phyloP scores from a whole-genome alignment of 2,329 filamentous ascomycete species.

The Didymella exigua region DNA sequence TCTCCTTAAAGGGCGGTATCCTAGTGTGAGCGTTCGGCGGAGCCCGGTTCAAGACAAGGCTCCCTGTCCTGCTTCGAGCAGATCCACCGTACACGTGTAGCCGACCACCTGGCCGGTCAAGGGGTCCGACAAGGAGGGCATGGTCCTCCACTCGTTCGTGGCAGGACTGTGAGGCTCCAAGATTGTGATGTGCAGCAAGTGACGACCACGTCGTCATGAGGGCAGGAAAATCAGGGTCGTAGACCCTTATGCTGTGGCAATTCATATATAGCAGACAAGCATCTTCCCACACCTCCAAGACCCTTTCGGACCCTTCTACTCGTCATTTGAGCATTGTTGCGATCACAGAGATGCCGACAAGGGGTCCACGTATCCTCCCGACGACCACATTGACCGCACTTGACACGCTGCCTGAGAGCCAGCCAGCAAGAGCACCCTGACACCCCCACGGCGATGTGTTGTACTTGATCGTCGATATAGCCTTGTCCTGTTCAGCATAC shows the following conservation, averaged over 20 bases:
- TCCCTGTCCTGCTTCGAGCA: background rate
- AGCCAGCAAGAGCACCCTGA: constrained; percentile 2
- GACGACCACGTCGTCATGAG: background rate
- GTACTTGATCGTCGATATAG: constrained; percentile 11
- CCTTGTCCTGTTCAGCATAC: background rate
- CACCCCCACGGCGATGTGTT: constrained; percentile 7
- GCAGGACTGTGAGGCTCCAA: background rate
- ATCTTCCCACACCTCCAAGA: background rate
- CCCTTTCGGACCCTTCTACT: background rate
- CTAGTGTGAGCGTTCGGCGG: constrained; percentile 11
- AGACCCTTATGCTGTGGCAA: constrained; percentile 11
- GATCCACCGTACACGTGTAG: constrained; percentile 14
- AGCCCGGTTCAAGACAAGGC: constrained; percentile 8
- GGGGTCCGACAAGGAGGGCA: constrained; percentile 5
- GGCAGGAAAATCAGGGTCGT: constrained; percentile 10
- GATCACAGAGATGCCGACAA: constrained; percentile 6
- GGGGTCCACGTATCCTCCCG: constrained; percentile 1
- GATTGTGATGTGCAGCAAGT: constrained; percentile 13
- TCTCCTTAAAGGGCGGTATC: constrained; percentile 17
- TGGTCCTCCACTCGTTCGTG: constrained; percentile 6
- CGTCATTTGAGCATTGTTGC: background rate
- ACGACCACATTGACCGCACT: background rate
- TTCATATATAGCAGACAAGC: constrained; percentile 3
- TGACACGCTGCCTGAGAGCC: background rate
- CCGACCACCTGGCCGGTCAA: constrained; percentile 3